Evolutionary conservation across 108 stramenopile genomes (phyloP).

Genomic region (Bacterosira constricta): DNA sequence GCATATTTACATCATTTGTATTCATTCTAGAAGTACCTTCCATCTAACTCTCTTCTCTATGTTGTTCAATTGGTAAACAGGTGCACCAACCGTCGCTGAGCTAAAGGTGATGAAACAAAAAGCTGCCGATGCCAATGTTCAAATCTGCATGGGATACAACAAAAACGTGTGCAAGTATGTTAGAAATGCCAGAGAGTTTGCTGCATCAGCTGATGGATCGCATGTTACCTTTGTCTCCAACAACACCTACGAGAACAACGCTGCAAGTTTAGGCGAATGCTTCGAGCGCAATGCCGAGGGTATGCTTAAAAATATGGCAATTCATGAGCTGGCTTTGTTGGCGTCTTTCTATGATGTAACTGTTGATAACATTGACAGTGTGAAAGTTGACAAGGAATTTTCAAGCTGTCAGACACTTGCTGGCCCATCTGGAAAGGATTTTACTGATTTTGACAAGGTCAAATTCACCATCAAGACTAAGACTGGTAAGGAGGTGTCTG

Average conservation of each 20-base stretch:
- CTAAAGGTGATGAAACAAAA: conserved; percentile 80
- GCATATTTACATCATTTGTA: no score
- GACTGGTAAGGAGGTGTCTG: conserved; percentile 83
- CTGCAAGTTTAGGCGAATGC: conserved; percentile 86
- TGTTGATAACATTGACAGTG: conserved; percentile 84
- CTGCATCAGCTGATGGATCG: conserved; percentile 56
- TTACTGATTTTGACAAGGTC: conserved; percentile 93
- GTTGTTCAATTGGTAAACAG: no score
- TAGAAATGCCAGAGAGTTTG: conserved; percentile 74
- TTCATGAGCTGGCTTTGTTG: conserved; percentile 89
- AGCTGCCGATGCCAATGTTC: conserved; percentile 72
- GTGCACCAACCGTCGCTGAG: conserved; percentile 84
- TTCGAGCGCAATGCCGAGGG: conserved; percentile 94
- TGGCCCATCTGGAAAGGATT: conserved; percentile 84
- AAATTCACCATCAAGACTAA: conserved; percentile 95
- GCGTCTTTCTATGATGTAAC: conserved; percentile 89
- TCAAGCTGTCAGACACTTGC: conserved; percentile 78
- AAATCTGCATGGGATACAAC: conserved; percentile 94
- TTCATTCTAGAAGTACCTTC: no score
- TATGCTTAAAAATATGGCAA: conserved; percentile 96
- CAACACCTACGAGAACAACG: conserved; percentile 89
- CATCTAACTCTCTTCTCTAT: no score
- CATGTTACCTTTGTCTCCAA: conserved; percentile 91
- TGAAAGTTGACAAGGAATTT: conserved; percentile 86
- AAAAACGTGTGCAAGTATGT: conserved; percentile 96